Percentiles rank a stretch among this genome's conserved stretches.
Evolutionary conservation across 75 land plant genomes (phyloP).

Genomic region (Picea sitchensis): DNA sequence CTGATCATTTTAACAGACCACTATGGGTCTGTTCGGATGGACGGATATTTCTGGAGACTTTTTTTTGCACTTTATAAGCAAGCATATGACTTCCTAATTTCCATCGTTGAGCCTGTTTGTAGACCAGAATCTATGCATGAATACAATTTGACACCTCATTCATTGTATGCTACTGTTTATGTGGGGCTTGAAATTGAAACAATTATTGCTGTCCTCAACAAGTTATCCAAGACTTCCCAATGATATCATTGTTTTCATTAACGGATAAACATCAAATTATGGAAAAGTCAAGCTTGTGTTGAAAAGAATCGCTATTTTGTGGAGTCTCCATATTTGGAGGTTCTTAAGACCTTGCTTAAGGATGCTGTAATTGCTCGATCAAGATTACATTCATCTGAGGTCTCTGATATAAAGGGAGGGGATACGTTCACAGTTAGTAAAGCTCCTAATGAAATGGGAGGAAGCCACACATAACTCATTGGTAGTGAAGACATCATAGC

Average conservation of each 20-base stretch:
- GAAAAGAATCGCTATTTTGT: slow-evolving; percentile 88
- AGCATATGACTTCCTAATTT: slow-evolving; percentile 90
- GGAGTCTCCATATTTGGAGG: slow-evolving; percentile 90
- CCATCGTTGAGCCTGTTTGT: slow-evolving; percentile 76
- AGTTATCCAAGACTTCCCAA: slow-evolving; percentile 81
- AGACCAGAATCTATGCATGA: slow-evolving; percentile 95
- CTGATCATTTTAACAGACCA: slow-evolving; percentile 78
- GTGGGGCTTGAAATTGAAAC: slow-evolving; percentile 94
- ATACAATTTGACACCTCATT: slow-evolving; percentile 91
- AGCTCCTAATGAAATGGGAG: slow-evolving; percentile 42
- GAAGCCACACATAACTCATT: slow-evolving; percentile 57
- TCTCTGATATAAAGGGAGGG: slow-evolving; percentile 22
- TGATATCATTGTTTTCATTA: slow-evolving; percentile 87
- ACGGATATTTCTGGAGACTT: slow-evolving; percentile 81
- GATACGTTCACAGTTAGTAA: slow-evolving; percentile 69
- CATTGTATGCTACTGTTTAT: slow-evolving; percentile 87
- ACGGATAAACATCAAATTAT: slow-evolving; percentile 81
- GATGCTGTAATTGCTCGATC: slow-evolving; percentile 65
- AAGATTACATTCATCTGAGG: slow-evolving; percentile 50
- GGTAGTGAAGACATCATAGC: slow-evolving; percentile 65
- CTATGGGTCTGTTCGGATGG: slow-evolving; percentile 97
- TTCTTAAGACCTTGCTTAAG: slow-evolving; percentile 54
- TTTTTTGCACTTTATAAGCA: slow-evolving; percentile 93
- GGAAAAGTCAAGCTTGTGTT: slow-evolving; percentile 96
- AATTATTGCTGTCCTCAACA: slow-evolving; percentile 66